A percentile compares a stretch with the other conserved stretches of the same genome.
phyloP scores from a whole-genome alignment of 2,329 filamentous ascomycete genomes.

The Lasiodiplodia gonubiensis region DNA sequence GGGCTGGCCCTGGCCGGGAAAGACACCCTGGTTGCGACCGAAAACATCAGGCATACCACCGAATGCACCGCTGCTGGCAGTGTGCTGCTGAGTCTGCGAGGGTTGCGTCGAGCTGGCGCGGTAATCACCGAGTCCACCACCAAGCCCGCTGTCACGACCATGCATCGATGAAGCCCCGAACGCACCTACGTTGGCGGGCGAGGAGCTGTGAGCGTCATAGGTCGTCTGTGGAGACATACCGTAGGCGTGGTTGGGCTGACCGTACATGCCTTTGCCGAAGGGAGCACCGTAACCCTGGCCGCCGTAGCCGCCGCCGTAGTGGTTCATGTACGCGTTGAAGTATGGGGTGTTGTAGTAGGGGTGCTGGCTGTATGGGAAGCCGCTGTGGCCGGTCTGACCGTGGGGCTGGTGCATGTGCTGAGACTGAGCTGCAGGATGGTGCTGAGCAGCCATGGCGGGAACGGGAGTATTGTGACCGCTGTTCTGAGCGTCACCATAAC shows the following conservation, averaged over 20 bases:
- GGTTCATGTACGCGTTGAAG: slow-evolving; percentile 67
- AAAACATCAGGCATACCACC: slow-evolving; percentile 65
- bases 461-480: slow-evolving; percentile 92
- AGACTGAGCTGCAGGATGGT: slow-evolving; percentile 55
- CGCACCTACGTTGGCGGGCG: slow-evolving; percentile 64
- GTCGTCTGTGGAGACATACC: slow-evolving; percentile 60
- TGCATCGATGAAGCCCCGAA: slow-evolving; percentile 56
- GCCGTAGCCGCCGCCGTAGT: slow-evolving; percentile 62
- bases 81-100: slow-evolving; percentile 60
- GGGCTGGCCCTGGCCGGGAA: slow-evolving; percentile 56
- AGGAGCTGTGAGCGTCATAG: slow-evolving; percentile 68
- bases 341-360: slow-evolving; percentile 67
- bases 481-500: slow-evolving; percentile 77
- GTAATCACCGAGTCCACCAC: slow-evolving; percentile 63
- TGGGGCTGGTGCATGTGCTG: slow-evolving; percentile 58
- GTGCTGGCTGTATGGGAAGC: slow-evolving; percentile 53
- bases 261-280: slow-evolving; percentile 67
- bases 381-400: slow-evolving; percentile 50
- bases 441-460: slow-evolving; percentile 66
- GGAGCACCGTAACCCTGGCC: slow-evolving; percentile 56
- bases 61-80: slow-evolving; percentile 57
- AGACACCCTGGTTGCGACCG: slow-evolving; percentile 63
- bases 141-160: slow-evolving; percentile 52
- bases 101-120: slow-evolving; percentile 64
- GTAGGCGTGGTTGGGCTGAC: slow-evolving; percentile 65